Base-by-base conservation (phyloP, 1,284 basidiomycete genomes). In the Afroboletus lepidellus region DNA sequence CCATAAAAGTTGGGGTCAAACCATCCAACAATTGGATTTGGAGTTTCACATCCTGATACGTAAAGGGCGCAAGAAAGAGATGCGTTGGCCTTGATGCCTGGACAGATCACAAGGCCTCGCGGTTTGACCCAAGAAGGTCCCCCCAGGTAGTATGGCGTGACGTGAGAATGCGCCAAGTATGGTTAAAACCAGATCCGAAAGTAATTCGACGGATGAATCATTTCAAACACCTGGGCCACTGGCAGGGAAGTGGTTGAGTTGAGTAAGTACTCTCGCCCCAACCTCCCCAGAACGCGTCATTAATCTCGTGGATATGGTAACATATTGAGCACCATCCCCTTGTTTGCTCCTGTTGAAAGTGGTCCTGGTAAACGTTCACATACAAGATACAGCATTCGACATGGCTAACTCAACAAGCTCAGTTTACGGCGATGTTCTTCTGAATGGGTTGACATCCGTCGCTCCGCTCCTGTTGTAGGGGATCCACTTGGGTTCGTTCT, bases 401-500 rank as follows among this genome's bases (percentile, higher is more conserved):
- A 21, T n/a, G 6, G 44, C 29, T 37, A 36, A 39, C 32, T 32
- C 18, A 20, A 18, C 33, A 27, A 21, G n/a, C 15, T 62, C 38
- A 69, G 48, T 63, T 54, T 12, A 74, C 72, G 23, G 72, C 60
- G 24, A 82, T 69, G 41, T 61, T 69, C 57, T 74, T 67, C 90
- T 76, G 65, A 78, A 81, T 6, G 75, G 72, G 60, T 90, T 51
- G 27, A 13, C 7, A 41, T 94, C 91, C 0, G 88, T 86, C 29
- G 74, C 77, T 1, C 65, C 55, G 46, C 76, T 73, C 11, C 90
- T 79, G 63, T 88, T 86, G 69, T 90, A 73, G 0, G 90, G 87
- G 0, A 80, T 77, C 92, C 91, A 94, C 67, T 90, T 92, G 7
- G 91, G 92, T 65, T 92, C 90, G 57, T 94, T 90, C 87, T 93